Percentiles rank a stretch among this genome's conserved stretches.
Conservation (phyloP, 2,329 filamentous ascomycete species). For the Hymenotorrendiella dingleyae region DNA sequence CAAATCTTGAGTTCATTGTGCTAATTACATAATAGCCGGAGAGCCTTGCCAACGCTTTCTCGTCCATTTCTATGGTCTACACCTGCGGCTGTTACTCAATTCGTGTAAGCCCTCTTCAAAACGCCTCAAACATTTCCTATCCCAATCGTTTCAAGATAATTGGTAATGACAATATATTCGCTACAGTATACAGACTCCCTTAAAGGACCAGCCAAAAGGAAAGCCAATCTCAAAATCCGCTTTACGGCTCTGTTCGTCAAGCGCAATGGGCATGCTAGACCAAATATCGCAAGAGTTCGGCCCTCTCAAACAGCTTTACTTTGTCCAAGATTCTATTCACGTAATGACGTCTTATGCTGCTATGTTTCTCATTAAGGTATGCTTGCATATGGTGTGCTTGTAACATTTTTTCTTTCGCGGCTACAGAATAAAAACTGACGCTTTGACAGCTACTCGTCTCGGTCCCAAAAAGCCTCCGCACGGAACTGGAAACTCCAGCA, state of each 20-base stretch:
- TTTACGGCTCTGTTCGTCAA: slow-evolving; percentile 31
- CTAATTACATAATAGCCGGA: slow-evolving; percentile 1
- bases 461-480: slow-evolving; percentile 11
- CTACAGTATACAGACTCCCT: slow-evolving; percentile 31
- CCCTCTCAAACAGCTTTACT: slow-evolving; percentile 32
- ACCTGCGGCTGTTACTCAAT: slow-evolving; percentile 34
- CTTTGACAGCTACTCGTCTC: slow-evolving; percentile 17
- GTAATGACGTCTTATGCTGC: slow-evolving; percentile 39
- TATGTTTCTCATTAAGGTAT: slow-evolving; percentile 34
- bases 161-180: too few species aligned
- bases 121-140: too few species aligned
- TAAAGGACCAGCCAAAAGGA: slow-evolving; percentile 20
- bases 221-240: slow-evolving; percentile 27
- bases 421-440: background rate
- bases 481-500: slow-evolving; percentile 15
- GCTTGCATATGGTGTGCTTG: too few species aligned
- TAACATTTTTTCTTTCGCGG: too few species aligned
- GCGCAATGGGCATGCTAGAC: slow-evolving; percentile 57
- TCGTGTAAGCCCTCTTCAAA: too few species aligned
- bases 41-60: slow-evolving; percentile 33
- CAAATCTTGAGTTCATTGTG: slow-evolving; percentile 11
- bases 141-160: too few species aligned
- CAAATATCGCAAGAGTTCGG: slow-evolving; percentile 36
- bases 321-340: slow-evolving; percentile 37
- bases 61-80: slow-evolving; percentile 35